Percentiles rank a stretch among this genome's conserved stretches.
Conservation (phyloP, 116 monocot genomes). For the Zostera marina region DNA sequence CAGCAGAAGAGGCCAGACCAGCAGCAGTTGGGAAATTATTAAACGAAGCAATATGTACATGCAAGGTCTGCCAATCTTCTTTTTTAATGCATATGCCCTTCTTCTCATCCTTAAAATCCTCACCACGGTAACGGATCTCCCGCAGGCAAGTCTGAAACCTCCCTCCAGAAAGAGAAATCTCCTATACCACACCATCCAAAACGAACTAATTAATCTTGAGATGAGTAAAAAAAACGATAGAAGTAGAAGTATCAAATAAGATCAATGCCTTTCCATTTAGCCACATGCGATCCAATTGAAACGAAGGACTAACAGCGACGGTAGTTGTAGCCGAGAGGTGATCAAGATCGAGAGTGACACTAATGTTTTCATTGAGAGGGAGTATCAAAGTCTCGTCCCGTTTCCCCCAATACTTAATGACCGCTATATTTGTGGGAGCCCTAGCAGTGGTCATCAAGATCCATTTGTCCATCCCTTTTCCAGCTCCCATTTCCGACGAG, state of each 20-base stretch:
- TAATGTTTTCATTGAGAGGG: conserved; percentile 92
- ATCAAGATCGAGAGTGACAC: conserved; percentile 72
- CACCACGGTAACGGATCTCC: conserved; percentile 54
- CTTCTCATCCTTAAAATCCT: conserved; percentile 60
- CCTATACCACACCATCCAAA: conserved; percentile 22
- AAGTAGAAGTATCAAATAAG: background rate
- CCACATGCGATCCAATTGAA: conserved; percentile 83
- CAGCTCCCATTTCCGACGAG: background rate
- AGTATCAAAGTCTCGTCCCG: conserved; percentile 83
- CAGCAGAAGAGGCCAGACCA: conserved; percentile 89
- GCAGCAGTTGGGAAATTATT: conserved; percentile 96
- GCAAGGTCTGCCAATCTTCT: conserved; percentile 59
- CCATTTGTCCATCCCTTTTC: conserved; percentile 27
- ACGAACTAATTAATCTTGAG: background rate
- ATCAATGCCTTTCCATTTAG: conserved; percentile 67
- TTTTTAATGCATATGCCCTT: conserved; percentile 53
- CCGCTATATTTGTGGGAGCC: conserved; percentile 92
- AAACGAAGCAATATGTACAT: conserved; percentile 78
- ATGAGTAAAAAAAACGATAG: background rate
- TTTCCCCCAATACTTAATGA: conserved; percentile 99
- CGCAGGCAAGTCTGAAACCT: conserved; percentile 85
- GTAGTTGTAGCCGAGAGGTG: conserved; percentile 96
- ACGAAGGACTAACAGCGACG: conserved; percentile 76
- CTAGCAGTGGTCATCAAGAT: conserved; percentile 67
- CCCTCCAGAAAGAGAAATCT: conserved; percentile 63